Conservation (phyloP, 2,329 filamentous ascomycete genomes). For the Fusarium heterosporum region DNA sequence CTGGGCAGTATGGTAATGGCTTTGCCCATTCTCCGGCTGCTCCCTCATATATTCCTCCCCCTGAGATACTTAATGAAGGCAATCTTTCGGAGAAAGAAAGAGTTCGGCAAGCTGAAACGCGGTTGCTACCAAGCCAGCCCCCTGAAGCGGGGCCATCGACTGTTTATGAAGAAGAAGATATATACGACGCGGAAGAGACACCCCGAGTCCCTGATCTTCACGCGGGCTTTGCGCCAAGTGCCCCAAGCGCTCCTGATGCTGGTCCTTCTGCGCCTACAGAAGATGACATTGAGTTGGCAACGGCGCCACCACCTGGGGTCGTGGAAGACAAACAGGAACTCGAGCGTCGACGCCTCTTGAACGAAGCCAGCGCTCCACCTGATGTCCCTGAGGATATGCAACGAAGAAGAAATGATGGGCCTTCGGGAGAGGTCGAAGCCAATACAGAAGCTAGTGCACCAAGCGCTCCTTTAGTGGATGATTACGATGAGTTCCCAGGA, state of each 20-base stretch:
- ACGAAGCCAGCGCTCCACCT: constrained; percentile 72
- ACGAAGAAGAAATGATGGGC: constrained; percentile 47
- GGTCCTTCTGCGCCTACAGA: constrained; percentile 60
- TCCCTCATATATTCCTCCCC: constrained; percentile 67
- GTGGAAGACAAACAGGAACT: constrained; percentile 84
- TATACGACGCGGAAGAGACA: constrained; percentile 62
- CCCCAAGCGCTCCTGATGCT: constrained; percentile 16
- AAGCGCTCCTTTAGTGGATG: constrained; percentile 68
- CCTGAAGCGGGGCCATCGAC: constrained; percentile 49
- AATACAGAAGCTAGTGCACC: constrained; percentile 66
- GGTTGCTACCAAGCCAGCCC: constrained; percentile 83
- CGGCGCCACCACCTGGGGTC: constrained; percentile 48
- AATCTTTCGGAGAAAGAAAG: constrained; percentile 84
- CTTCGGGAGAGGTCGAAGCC: constrained; percentile 44
- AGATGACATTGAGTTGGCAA: constrained; percentile 55
- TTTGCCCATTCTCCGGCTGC: constrained; percentile 30
- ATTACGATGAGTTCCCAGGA: constrained; percentile 63
- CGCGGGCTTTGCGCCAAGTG: constrained; percentile 25
- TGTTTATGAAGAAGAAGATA: constrained; percentile 56
- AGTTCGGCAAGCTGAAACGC: constrained; percentile 79
- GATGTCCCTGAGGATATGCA: constrained; percentile 67
- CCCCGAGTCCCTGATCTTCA: constrained; percentile 42
- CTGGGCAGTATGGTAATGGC: constrained; percentile 30
- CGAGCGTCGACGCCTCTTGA: constrained; percentile 72
- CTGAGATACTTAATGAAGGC: constrained; percentile 69